Evolutionary conservation across 352 stramenopile species (phyloP).

Genomic region (Blastocystis sp.): DNA sequence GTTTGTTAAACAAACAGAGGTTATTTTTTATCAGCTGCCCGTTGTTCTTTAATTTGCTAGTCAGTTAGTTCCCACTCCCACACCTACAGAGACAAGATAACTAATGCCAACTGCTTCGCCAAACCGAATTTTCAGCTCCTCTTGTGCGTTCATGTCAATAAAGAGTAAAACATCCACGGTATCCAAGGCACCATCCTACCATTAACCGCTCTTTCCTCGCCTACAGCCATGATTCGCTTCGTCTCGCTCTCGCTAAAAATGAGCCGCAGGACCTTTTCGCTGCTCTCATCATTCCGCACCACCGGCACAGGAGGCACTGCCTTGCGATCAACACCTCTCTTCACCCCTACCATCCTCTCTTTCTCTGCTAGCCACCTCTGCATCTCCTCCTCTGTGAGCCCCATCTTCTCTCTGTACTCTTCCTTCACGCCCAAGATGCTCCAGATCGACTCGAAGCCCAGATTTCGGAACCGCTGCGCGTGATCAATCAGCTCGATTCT

Average conservation of each 20-base stretch:
- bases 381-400: slow-evolving; percentile 36
- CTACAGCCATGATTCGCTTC: slow-evolving; percentile 2
- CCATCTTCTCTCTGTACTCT: slow-evolving; percentile 35
- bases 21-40: not conserved
- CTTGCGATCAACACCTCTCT: not conserved
- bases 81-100: not conserved
- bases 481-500: not conserved
- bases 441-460: slow-evolving; percentile 41
- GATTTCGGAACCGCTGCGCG: not conserved
- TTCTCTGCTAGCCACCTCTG: not conserved
- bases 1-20: slow-evolving; percentile 32
- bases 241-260: slow-evolving; percentile 27
- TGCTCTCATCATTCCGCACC: not conserved
- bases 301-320: not conserved
- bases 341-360: not conserved
- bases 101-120: slow-evolving; percentile 22
- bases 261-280: slow-evolving; percentile 10
- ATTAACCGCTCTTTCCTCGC: not conserved
- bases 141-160: not conserved
- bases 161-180: not conserved
- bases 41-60: slow-evolving; percentile 39
- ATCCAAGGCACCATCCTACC: not conserved
- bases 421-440: slow-evolving; percentile 21
- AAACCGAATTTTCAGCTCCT: slow-evolving; percentile 25
- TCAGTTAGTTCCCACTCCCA: not conserved